Conservation (phyloP, 2,329 filamentous ascomycete species). For the Exophiala lecanii-corni region DNA sequence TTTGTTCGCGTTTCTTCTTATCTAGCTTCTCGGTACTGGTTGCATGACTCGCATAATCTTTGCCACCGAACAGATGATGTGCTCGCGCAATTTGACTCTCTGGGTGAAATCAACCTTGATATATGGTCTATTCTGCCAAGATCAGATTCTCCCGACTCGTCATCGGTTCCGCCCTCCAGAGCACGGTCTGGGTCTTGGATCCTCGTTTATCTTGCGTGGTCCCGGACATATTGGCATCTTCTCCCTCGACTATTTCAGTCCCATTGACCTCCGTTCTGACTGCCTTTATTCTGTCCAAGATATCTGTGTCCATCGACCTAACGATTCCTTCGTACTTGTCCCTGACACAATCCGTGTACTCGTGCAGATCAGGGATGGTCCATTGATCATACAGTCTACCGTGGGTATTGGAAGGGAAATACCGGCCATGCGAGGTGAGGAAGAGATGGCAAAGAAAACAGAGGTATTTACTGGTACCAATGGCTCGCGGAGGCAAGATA, state of each 20-base stretch:
- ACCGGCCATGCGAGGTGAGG: slow-evolving; percentile 18
- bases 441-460: slow-evolving; percentile 27
- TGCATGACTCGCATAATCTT: too few relatives aligned
- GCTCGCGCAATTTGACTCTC: too few relatives aligned
- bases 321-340: not conserved
- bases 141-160: not conserved
- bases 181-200: not conserved
- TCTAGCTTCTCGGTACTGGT: too few relatives aligned
- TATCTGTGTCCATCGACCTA: not conserved
- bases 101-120: not conserved
- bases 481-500: slow-evolving; percentile 12
- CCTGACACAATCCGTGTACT: slow-evolving; percentile 2
- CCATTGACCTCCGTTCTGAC: too few relatives aligned
- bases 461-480: slow-evolving; percentile 25
- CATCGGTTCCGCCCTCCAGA: not conserved
- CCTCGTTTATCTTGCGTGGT: not conserved
- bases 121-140: not conserved
- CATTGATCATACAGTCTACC: slow-evolving; percentile 27
- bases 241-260: too few relatives aligned
- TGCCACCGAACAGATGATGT: too few relatives aligned
- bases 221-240: too few relatives aligned
- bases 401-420: slow-evolving; percentile 20
- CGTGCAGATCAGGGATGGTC: slow-evolving; percentile 22
- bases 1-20: too few relatives aligned
- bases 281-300: not conserved